A percentile compares a stretch with the other conserved stretches of the same genome.
These are phyloP conservation scores for Lactarius sanguifluus DNA, from an alignment of 768 basidiomycete genomes.

Conservation along the genomic window DNA sequence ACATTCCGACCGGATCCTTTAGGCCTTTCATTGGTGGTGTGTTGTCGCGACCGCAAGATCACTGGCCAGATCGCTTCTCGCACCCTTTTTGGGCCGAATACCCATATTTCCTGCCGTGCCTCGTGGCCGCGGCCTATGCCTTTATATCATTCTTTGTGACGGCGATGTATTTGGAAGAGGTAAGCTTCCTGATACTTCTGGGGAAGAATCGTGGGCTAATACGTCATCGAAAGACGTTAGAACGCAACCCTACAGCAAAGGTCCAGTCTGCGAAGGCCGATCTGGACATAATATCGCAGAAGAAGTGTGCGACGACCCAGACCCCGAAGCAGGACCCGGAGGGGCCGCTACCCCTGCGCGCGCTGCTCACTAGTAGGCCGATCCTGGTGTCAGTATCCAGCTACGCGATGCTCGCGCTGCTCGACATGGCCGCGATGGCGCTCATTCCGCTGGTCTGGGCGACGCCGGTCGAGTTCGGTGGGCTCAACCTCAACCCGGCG, in stretches of 20 bases:
- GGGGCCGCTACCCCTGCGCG: slow-evolving; percentile 10
- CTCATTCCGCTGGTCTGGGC: slow-evolving; percentile 46
- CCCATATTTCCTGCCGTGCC: slow-evolving; percentile 34
- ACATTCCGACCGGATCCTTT: background rate
- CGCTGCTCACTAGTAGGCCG: slow-evolving; percentile 14
- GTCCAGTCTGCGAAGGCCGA: background rate
- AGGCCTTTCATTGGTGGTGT: slow-evolving; percentile 32
- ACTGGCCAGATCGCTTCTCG: slow-evolving; percentile 29
- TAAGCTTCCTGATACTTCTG: background rate
- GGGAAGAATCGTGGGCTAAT: background rate
- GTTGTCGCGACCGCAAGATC: slow-evolving; percentile 32
- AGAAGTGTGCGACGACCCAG: background rate
- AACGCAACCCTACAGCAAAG: background rate
- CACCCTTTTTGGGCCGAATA: slow-evolving; percentile 31
- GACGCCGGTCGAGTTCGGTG: slow-evolving; percentile 44
- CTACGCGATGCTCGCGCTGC: slow-evolving; percentile 14
- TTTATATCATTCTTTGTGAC: slow-evolving; percentile 18
- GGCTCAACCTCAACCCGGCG: slow-evolving; percentile 40
- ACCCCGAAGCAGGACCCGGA: background rate
- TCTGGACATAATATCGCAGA: background rate
- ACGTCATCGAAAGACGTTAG: slow-evolving; percentile 9
- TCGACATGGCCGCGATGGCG: slow-evolving; percentile 17
- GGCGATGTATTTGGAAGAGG: slow-evolving; percentile 22
- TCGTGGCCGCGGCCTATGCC: slow-evolving; percentile 15
- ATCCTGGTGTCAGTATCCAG: slow-evolving; percentile 11